Percentiles rank a stretch among this genome's conserved stretches.
Conservation (phyloP, 169 alveolate species). For the Hepatocystis sp. region DNA sequence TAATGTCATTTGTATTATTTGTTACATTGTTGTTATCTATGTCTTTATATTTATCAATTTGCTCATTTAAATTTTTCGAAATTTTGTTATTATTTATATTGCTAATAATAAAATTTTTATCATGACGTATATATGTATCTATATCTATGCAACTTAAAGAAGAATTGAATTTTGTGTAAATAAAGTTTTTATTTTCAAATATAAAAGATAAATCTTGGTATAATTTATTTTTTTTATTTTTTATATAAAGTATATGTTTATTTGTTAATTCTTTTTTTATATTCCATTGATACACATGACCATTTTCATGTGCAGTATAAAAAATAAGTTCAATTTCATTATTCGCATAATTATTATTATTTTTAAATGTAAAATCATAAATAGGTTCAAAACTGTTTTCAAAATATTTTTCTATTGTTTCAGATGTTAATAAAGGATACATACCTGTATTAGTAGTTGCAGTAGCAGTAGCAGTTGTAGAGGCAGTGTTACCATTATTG, state of each 20-base stretch:
- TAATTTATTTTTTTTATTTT: conserved; percentile 67
- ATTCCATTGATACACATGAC: conserved; percentile 61
- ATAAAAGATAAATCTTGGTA: conserved; percentile 64
- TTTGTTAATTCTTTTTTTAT: conserved; percentile 64
- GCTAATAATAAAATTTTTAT: conserved; percentile 55
- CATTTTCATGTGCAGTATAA: conserved; percentile 75
- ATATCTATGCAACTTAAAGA: conserved; percentile 64
- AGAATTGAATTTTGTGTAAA: conserved; percentile 51
- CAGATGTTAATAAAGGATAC: conserved; percentile 32
- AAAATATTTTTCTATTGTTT: conserved; percentile 52
- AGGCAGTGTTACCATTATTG: too few relatives aligned
- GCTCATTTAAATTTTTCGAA: conserved; percentile 4
- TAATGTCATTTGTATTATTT: too few relatives aligned
- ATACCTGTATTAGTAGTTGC: conserved; percentile 25
- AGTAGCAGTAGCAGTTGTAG: too few relatives aligned
- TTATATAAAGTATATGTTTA: conserved; percentile 64
- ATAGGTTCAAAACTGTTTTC: conserved; percentile 70
- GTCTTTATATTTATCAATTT: too few relatives aligned
- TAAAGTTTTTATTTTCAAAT: conserved; percentile 58
- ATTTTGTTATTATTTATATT: conserved; percentile 9
- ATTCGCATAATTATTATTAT: conserved; percentile 7
- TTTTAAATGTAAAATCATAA: conserved; percentile 54
- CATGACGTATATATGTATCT: conserved; percentile 60
- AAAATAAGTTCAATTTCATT: conserved; percentile 32
- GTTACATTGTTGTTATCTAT: too few relatives aligned